phyloP scores from a whole-genome alignment of 768 basidiomycete species.

The Termitomyces eurrhizus region DNA sequence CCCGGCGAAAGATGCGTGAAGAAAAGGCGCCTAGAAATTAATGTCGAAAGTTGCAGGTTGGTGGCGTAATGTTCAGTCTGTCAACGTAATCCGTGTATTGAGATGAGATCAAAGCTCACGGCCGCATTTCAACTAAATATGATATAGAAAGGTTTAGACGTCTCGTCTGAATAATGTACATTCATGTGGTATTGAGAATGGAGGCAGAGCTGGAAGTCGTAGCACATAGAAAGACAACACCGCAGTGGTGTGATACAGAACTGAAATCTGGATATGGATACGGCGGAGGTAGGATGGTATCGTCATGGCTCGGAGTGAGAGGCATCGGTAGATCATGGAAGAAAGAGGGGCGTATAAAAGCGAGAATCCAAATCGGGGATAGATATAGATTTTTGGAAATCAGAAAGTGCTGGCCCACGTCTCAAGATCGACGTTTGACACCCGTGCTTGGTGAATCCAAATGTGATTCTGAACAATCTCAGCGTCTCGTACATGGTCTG shows the following conservation, averaged over 20 bases:
- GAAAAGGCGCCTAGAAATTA: neutral
- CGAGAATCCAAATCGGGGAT: neutral
- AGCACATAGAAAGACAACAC: constrained; percentile 1
- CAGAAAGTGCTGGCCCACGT: constrained; percentile 77
- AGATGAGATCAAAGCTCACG: neutral
- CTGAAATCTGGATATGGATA: neutral
- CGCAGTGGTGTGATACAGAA: neutral
- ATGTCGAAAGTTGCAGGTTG: neutral
- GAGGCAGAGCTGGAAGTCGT: neutral
- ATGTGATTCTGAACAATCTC: constrained; percentile 49
- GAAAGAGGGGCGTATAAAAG: neutral
- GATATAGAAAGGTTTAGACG: neutral
- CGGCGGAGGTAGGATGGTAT: neutral
- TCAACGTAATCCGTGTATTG: neutral
- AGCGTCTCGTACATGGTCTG: constrained; percentile 21
- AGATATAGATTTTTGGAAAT: neutral
- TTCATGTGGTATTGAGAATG: neutral
- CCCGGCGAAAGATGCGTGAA: too few relatives aligned
- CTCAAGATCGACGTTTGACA: constrained; percentile 66
- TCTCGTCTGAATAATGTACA: neutral
- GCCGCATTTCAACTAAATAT: neutral
- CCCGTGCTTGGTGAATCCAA: constrained; percentile 68
- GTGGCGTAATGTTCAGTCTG: neutral
- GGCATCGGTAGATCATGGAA: neutral
- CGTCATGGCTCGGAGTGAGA: neutral